Evolutionary conservation across 176 grass and related monocot species (phyloP).

Genomic region (Canna indica): DNA sequence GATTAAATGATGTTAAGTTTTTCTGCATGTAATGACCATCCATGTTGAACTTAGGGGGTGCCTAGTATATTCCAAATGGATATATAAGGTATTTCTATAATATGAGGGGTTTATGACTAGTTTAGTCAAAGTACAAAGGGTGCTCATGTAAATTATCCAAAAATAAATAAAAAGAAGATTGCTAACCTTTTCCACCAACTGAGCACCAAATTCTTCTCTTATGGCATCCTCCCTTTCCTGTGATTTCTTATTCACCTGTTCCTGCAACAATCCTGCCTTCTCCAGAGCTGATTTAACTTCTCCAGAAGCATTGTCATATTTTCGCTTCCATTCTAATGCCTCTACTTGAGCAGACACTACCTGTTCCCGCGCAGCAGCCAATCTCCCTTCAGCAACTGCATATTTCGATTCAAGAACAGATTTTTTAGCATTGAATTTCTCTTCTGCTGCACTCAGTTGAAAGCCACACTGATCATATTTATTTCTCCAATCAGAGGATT

Average conservation of each 20-base stretch:
- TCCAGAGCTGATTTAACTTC: slow-evolving; percentile 68
- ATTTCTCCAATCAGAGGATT: slow-evolving; percentile 53
- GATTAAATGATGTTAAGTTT: too few species aligned
- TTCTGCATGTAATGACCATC: too few species aligned
- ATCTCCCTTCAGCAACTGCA: slow-evolving; percentile 44
- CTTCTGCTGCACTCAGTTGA: slow-evolving; percentile 35
- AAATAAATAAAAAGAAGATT: not conserved
- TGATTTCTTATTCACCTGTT: slow-evolving; percentile 52
- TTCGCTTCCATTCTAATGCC: slow-evolving; percentile 61
- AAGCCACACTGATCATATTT: slow-evolving; percentile 43
- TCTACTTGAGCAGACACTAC: slow-evolving; percentile 49
- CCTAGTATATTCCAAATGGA: too few species aligned
- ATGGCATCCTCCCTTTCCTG: slow-evolving; percentile 63
- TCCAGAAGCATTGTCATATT: slow-evolving; percentile 52
- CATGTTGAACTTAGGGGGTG: too few species aligned
- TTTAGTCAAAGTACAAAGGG: too few species aligned
- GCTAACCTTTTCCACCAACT: slow-evolving; percentile 64
- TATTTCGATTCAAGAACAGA: slow-evolving; percentile 39
- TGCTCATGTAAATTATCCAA: too few species aligned
- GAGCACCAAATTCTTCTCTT: slow-evolving; percentile 45
- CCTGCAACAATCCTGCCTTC: slow-evolving; percentile 50
- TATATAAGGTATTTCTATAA: too few species aligned
- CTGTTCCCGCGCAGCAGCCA: slow-evolving; percentile 53
- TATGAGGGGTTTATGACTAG: too few species aligned
- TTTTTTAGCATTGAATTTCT: slow-evolving; percentile 29